Base-by-base conservation (phyloP, 208 protist genomes). In the Leishmania braziliensis region DNA sequence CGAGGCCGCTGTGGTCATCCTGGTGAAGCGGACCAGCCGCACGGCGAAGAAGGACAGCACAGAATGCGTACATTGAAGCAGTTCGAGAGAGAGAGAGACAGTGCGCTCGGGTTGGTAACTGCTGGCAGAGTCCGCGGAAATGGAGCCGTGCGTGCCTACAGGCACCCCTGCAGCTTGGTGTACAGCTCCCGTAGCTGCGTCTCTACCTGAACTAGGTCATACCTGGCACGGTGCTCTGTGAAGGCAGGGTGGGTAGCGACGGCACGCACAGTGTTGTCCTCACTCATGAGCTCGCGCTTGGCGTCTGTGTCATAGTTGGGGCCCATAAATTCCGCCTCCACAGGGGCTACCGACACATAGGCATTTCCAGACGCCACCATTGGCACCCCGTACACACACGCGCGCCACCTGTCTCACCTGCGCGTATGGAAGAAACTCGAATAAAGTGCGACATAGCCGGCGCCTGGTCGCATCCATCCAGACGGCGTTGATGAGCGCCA, bases 371-470 rank as follows among this genome's bases (percentile, higher is more conserved):
- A 80, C n/a, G 60, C 56, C 23, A 53, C 50, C 14, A 86, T 54
- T 53, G 81, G 71, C 5, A 36, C 23, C 20, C 65, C 66, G 70
- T 90, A 88, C 66, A 88, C 83, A 88, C 66, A 88, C 83, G 20
- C 69, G 77, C 51, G 51, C 43, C 39, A 87, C 71, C 60, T 83
- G 78, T 39, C 5, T 20, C 23, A 73, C 72, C n/a, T 83, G 78
- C 36, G 75, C 82, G 69, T 84, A 93, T 29, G 85, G 87, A 63
- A 88, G 76, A 46, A 93, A 73, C 82, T 90, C 88, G 26, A 91
- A 73, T 2, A 88, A 79, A 0, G 86, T 84, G 29, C 84, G 83
- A 77, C 85, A 90, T 39, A 66, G 39, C 56, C 23, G 36, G 63
- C 63, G 80, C 18, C 29, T 56, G 54, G 82, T 82, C 58, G 80